Evolutionary conservation across 176 grass and related monocot species (phyloP).

Genomic region (Juncus effusus): DNA sequence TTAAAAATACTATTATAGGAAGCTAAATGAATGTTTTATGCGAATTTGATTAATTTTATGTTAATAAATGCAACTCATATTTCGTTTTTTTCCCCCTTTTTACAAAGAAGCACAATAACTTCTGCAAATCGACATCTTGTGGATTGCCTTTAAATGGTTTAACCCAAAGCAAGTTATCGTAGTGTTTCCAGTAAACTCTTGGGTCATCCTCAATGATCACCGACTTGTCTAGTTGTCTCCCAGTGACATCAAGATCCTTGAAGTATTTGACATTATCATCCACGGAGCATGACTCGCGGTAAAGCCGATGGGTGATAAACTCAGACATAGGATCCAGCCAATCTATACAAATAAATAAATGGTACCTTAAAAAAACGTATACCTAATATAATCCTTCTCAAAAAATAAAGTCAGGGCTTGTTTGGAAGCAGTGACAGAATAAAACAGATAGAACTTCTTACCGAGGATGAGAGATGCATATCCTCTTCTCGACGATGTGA

Average conservation of each 20-base stretch:
- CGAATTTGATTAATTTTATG: too few species aligned
- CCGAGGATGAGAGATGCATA: constrained; percentile 1
- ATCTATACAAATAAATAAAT: background rate
- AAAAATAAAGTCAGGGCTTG: too few species aligned
- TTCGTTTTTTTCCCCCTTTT: too few species aligned
- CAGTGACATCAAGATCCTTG: constrained; percentile 14
- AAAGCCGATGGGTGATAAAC: constrained; percentile 5
- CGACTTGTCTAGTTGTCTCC: constrained; percentile 11
- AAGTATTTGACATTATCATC: background rate
- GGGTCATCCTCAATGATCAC: background rate
- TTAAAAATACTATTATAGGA: too few species aligned
- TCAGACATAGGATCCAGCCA: constrained; percentile 4
- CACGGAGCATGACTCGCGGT: background rate
- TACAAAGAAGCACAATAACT: background rate
- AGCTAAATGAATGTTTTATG: too few species aligned
- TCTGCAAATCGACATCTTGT: background rate
- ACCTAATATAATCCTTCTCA: too few species aligned
- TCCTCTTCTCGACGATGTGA: background rate
- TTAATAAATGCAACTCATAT: too few species aligned
- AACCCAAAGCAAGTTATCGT: background rate
- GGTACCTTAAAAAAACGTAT: too few species aligned
- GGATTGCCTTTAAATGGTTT: background rate
- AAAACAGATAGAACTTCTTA: too few species aligned
- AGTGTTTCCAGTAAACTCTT: background rate
- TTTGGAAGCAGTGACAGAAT: too few species aligned